These are phyloP conservation scores for Rhizophagus clarus DNA, from an alignment of 192 early-diverging fungal genomes.

Conservation along the genomic window DNA sequence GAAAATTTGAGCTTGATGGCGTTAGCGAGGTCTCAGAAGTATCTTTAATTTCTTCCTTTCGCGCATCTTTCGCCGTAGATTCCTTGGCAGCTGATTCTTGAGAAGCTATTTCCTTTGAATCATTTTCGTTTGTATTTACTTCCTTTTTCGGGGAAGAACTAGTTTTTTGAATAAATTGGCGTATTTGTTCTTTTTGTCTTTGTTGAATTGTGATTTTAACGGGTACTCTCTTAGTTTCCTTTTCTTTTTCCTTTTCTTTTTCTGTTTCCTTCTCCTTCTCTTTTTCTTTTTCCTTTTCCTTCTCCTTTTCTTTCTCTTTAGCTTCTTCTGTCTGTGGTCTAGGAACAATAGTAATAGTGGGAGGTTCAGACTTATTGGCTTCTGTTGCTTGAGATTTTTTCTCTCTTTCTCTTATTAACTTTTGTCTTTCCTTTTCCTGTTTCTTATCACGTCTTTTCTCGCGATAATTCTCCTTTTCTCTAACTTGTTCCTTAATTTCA, in stretches of 20 bases:
- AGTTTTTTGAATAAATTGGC: constrained; percentile 26
- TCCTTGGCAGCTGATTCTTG: background rate
- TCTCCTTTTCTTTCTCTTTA: background rate
- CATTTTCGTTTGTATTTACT: background rate
- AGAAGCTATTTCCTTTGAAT: background rate
- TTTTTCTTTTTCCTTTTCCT: background rate
- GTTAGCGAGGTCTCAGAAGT: background rate
- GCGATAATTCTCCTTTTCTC: constrained; percentile 1
- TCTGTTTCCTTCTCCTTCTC: background rate
- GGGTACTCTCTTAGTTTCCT: background rate
- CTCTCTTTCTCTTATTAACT: background rate
- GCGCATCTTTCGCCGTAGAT: background rate
- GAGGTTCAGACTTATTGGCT: background rate
- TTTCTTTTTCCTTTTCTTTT: background rate
- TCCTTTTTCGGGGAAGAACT: background rate
- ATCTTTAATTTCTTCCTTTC: background rate
- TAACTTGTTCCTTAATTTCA: background rate
- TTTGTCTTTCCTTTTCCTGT: background rate
- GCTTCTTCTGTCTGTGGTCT: background rate
- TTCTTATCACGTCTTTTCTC: constrained; percentile 2
- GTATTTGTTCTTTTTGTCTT: constrained; percentile 32
- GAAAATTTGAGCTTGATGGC: background rate
- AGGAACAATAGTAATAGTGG: background rate
- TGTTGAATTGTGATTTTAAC: constrained; percentile 33
- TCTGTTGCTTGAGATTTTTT: background rate